These are phyloP conservation scores for Clitocybe nebularis DNA, from an alignment of 1,284 basidiomycete species.

Conservation along the genomic window DNA sequence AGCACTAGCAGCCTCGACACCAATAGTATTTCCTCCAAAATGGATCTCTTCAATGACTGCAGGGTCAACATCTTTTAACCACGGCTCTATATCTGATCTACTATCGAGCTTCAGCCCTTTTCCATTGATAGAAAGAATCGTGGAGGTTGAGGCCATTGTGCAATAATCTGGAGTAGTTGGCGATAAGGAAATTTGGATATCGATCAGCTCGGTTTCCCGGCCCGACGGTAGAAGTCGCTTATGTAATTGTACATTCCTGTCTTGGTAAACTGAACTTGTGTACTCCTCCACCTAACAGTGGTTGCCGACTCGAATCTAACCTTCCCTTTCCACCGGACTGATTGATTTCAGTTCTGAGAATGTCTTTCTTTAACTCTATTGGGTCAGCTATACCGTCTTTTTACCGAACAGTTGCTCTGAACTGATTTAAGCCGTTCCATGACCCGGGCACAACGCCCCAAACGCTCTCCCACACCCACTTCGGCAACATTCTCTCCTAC, in stretches of 20 bases:
- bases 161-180: neutral
- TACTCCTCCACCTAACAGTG: too few species aligned
- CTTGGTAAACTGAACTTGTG: too few species aligned
- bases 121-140: conserved; percentile 58
- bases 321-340: conserved; percentile 23
- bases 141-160: conserved; percentile 22
- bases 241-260: too few species aligned
- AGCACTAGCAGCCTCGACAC: conserved; percentile 86
- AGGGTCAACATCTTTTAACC: conserved; percentile 67
- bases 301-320: too few species aligned
- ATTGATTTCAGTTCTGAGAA: conserved; percentile 31
- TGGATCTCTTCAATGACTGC: conserved; percentile 82
- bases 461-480: conserved; percentile 69
- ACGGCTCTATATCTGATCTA: conserved; percentile 75
- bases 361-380: conserved; percentile 79
- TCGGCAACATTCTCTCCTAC: conserved; percentile 54
- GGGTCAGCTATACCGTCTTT: conserved; percentile 43
- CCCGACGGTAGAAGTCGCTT: too few species aligned
- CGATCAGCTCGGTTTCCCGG: neutral
- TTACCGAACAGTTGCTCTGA: conserved; percentile 4
- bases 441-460: conserved; percentile 62
- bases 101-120: conserved; percentile 83
- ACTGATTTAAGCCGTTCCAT: conserved; percentile 55
- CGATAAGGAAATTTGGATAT: neutral
- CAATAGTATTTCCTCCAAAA: conserved; percentile 94